Base-by-base conservation (phyloP, 2,329 filamentous ascomycete species). In the Didymella sp. region DNA sequence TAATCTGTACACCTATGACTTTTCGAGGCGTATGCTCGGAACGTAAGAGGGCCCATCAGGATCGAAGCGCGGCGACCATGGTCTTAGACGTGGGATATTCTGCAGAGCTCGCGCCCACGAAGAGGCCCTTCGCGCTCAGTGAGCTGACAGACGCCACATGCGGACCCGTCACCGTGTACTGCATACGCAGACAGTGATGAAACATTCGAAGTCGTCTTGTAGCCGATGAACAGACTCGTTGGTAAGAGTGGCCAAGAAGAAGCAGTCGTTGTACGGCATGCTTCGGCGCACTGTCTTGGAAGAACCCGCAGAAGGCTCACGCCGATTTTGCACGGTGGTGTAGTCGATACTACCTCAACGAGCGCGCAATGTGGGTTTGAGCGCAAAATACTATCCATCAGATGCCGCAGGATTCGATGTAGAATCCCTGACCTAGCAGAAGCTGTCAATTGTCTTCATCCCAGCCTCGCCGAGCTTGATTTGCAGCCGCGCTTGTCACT, bases 261-360 rank as follows among this genome's bases (percentile, higher is more conserved):
- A 24, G 31, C 48, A 44, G 21, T 52, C 19, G 49, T 52, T 31
- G 19, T 40, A 33, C 43, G 43, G 48, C 49, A 43, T 42, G 15
- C 24, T 43, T 56, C 54, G 54, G 54, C 44, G 38, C 48, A 30
- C 30, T 21, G 31, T 52, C 6, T 40, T n/a, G 44, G 28, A 25
- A 31, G 19, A 51, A 30, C 25, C 13, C 21, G 21, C 48, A 48
- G 31, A 43, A 37, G 31, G 37, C 19, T 17, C 38, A 48, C 25
- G 43, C 43, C 31, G 44, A 51, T 3, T 33, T 43, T 48, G n/a
- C 25, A 43, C 44, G 38, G 19, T 33, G 13, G 12, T 22, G 7
- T 45, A 37, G 21, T 27, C n/a, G 21, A 33, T 33, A 2, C 11
- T n/a, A 25, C 6, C 15, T 28, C 41, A 22, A 31, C 22, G 31